These are phyloP conservation scores for Rubia occidens DNA, from an alignment of 305 asterid genomes.

Conservation along the genomic window DNA sequence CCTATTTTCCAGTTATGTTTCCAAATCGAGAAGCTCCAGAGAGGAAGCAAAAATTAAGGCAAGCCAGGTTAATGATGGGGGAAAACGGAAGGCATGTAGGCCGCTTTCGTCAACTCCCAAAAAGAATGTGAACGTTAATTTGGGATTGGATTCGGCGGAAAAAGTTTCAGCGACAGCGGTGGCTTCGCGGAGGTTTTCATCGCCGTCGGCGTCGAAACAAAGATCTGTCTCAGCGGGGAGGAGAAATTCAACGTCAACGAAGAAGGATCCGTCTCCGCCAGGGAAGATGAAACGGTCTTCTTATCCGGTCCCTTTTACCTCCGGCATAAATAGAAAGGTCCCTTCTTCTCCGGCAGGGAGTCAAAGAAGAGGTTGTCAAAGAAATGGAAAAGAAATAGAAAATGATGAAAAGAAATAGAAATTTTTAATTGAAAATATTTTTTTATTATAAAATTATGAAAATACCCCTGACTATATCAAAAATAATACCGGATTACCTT, in stretches of 20 bases:
- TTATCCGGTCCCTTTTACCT: conserved; percentile 52
- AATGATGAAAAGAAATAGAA: no score
- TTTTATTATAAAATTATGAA: no score
- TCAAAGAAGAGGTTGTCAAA: no score
- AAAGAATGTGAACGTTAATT: conserved; percentile 46
- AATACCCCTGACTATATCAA: no score
- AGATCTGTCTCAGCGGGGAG: conserved; percentile 50
- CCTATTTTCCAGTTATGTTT: conserved; percentile 42
- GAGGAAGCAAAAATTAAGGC: conserved; percentile 27
- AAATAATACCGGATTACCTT: no score
- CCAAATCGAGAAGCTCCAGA: conserved; percentile 25
- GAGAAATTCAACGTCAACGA: conserved; percentile 31
- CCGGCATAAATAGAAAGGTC: no score
- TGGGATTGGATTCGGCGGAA: conserved; percentile 21
- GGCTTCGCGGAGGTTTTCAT: conserved; percentile 48
- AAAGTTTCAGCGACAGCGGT: conserved; percentile 28
- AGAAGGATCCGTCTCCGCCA: conserved; percentile 76
- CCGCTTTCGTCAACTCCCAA: conserved; percentile 40
- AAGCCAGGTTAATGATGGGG: conserved; percentile 18
- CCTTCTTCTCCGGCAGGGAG: no score
- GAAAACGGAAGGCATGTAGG: conserved; percentile 26
- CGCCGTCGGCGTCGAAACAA: conserved; percentile 57
- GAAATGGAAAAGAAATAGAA: no score
- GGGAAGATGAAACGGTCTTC: conserved; percentile 60
- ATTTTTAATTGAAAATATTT: no score